Evolutionary conservation across 108 stramenopile genomes (phyloP), one percentile per base, ranked within the genome.

Genomic region (Aurantiochytrium sp.): DNA sequence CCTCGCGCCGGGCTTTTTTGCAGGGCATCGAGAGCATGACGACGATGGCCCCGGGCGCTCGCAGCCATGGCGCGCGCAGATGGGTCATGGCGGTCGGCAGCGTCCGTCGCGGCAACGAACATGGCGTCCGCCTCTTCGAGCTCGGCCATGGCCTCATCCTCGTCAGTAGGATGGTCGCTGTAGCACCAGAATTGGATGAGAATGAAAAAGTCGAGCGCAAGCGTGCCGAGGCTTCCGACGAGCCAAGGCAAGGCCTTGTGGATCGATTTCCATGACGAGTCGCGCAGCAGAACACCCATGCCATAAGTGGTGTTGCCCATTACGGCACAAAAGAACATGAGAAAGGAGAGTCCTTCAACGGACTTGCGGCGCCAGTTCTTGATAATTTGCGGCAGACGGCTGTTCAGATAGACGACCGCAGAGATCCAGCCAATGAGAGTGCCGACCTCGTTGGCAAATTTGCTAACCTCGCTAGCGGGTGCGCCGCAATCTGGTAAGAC

Each of bases 321-420:
- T 16, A 90, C 89, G 8, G 89, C 89, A 14, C 87, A 87, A n/a
- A 58, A n/a, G 60, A 90, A 90, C 89, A 90, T 90, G 88, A 90
- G 53, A n/a, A 89, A 87, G 45, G 88, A 88, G 16, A 90, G 83
- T 8, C 89, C 89, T 53, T 59, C 76, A 5, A 90, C 89, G 43
- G 59, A 60, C 59, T 58, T 43, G 44, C 87, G 58, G 19, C 42
- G 58, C 47, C 29, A 87, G 60, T 90, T 90, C 89, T 90, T 90
- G 23, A 71, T 18, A 25, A 89, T 76, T 58, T 90, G 89, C 5
- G 89, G 89, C 6, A 90, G 72, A 6, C 89, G 89, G n/a, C 44
- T 49, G 88, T 88, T 90, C n/a, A 90, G 53, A 44, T 90, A 90
- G 29, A 90, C 21, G 23, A 88, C 25, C 19, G 76, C 16, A 59